Evolutionary conservation across 2,329 filamentous ascomycete species (phyloP).

Genomic region (Amylocarpus encephaloides): DNA sequence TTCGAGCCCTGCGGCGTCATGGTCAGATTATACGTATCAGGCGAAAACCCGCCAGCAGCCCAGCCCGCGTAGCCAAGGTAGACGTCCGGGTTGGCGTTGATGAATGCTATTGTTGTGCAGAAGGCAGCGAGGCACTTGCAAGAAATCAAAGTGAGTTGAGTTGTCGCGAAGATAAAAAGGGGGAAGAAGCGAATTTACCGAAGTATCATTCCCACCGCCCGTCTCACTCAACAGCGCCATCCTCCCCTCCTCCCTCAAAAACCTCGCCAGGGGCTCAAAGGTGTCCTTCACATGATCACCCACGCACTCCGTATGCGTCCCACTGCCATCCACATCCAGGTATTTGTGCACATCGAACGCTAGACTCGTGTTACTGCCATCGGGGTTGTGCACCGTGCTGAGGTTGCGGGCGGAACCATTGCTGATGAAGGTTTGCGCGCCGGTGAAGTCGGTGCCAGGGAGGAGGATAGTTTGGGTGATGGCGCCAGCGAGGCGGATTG

Average conservation of each 20-base stretch:
- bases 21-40: conserved; percentile 3
- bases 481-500: conserved; percentile 59
- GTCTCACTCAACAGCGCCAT: conserved; percentile 35
- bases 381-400: conserved; percentile 49
- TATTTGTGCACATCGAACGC: conserved; percentile 58
- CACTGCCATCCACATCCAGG: conserved; percentile 51
- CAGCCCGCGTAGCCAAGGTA: conserved; percentile 36
- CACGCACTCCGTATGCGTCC: conserved; percentile 45
- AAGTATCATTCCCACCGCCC: conserved; percentile 34
- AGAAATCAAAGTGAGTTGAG: not conserved
- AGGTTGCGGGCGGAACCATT: conserved; percentile 47
- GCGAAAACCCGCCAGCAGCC: conserved; percentile 29
- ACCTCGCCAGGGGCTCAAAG: conserved; percentile 42
- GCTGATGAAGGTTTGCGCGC: conserved; percentile 43
- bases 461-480: conserved; percentile 57
- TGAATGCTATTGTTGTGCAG: conserved; percentile 15
- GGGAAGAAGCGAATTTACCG: not conserved
- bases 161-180: not conserved
- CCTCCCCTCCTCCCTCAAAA: conserved; percentile 14
- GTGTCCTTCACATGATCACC: conserved; percentile 44
- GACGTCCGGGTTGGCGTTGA: conserved; percentile 32
- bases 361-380: conserved; percentile 49
- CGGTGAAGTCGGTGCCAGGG: conserved; percentile 54
- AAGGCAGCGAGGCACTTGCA: conserved; percentile 15
- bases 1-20: conserved; percentile 10